These are phyloP conservation scores for Tetraselmis striata DNA, from an alignment of 139 green algal species.

Conservation along the genomic window DNA sequence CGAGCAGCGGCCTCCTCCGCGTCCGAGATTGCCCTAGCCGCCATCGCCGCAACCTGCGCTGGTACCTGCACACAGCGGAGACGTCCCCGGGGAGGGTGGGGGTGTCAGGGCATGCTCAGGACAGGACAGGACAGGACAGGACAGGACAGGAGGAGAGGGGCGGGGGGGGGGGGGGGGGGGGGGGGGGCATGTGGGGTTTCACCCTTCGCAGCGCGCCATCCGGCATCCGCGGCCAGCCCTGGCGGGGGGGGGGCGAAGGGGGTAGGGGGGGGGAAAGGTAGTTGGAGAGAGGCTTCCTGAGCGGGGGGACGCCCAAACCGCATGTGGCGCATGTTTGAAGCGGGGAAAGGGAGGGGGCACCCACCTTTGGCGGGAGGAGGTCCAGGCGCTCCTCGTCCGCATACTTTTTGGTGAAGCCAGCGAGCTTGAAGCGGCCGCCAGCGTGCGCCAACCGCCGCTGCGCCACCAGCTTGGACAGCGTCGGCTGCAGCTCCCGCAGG, in stretches of 20 bases:
- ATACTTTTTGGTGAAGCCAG: neutral
- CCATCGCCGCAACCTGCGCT: neutral
- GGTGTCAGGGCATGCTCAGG: too few relatives aligned
- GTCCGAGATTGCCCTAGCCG: neutral
- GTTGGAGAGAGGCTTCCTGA: too few relatives aligned
- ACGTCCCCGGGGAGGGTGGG: too few relatives aligned
- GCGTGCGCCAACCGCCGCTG: neutral
- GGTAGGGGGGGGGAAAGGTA: too few relatives aligned
- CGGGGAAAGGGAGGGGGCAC: too few relatives aligned
- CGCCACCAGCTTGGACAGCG: neutral
- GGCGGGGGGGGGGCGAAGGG: too few relatives aligned
- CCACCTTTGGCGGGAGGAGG: neutral
- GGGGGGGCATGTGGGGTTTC: too few relatives aligned
- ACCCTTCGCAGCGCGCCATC: too few relatives aligned
- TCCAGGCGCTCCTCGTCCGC: neutral
- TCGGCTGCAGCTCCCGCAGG: neutral
- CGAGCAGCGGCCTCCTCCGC: neutral
- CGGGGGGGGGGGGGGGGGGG: too few relatives aligned
- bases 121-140: too few relatives aligned
- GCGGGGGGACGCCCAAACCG: neutral
- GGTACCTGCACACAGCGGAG: neutral
- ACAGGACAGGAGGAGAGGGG: too few relatives aligned
- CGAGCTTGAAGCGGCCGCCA: neutral
- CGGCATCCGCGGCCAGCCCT: neutral
- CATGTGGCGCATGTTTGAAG: neutral